Conservation (phyloP, 176 grass and related monocot genomes). For the Hsuehochloa calcarea region DNA sequence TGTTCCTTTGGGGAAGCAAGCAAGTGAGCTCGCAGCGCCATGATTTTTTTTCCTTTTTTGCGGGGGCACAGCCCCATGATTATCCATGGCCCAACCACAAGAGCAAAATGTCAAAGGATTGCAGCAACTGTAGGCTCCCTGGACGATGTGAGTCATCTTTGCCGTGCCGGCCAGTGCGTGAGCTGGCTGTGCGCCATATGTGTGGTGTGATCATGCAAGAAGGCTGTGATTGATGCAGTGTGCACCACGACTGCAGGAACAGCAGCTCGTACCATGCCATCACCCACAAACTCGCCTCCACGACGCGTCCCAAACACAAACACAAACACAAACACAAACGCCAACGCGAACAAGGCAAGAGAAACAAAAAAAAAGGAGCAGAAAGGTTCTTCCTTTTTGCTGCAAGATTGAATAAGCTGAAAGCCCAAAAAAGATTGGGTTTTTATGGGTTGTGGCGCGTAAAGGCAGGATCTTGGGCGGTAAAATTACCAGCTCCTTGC, state of each 20-base stretch:
- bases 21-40: conserved; percentile 33
- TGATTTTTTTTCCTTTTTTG: neutral
- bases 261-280: neutral
- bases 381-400: neutral
- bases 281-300: neutral
- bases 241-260: conserved; percentile 36
- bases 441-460: neutral
- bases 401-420: neutral
- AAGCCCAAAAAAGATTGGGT: neutral
- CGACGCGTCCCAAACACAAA: neutral
- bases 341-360: neutral
- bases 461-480: conserved; percentile 10
- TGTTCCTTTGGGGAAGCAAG: conserved; percentile 24
- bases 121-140: conserved; percentile 21
- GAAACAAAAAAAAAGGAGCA: neutral
- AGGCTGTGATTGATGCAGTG: conserved; percentile 41
- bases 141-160: neutral
- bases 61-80: conserved; percentile 25
- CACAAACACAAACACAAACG: neutral
- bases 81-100: neutral
- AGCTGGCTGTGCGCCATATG: neutral
- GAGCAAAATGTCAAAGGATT: conserved; percentile 18
- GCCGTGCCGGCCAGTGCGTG: neutral
- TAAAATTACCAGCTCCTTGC: conserved; percentile 62
- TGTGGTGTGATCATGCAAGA: conserved; percentile 43